Conservation (phyloP, 2,329 filamentous ascomycete species). For the Xylaria polymorpha region DNA sequence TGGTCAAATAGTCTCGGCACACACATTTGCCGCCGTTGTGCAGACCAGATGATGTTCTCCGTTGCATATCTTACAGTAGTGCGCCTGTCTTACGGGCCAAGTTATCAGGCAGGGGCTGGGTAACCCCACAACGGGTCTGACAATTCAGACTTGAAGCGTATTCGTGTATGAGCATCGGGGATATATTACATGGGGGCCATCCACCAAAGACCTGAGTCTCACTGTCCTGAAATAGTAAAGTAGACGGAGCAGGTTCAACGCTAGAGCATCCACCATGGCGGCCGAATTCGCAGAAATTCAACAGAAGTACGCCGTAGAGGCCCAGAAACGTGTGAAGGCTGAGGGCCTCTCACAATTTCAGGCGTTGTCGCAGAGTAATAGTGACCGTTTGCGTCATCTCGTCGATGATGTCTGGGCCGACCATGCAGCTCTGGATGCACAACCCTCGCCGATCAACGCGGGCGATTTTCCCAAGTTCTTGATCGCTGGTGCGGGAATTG, state of each 20-base stretch:
- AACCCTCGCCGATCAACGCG: constrained; percentile 37
- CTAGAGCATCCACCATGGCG: constrained; percentile 35
- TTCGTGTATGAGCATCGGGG: constrained; percentile 8
- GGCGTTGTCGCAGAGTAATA: constrained; percentile 41
- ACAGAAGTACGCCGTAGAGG: constrained; percentile 46
- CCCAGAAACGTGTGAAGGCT: constrained; percentile 47
- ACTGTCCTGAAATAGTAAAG: background rate
- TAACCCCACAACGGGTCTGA: background rate
- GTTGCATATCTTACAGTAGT: background rate
- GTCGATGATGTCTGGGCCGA: constrained; percentile 49
- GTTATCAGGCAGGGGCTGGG: background rate
- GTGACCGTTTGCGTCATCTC: constrained; percentile 47
- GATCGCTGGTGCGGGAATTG: constrained; percentile 47
- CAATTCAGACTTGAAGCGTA: background rate
- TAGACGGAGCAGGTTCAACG: no score
- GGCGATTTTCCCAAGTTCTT: constrained; percentile 47
- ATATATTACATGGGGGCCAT: constrained; percentile 14
- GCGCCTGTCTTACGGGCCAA: background rate
- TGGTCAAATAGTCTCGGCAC: background rate
- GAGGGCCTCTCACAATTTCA: constrained; percentile 47
- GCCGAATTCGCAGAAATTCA: constrained; percentile 42
- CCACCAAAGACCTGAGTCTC: background rate
- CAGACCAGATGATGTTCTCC: background rate
- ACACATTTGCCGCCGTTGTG: background rate
- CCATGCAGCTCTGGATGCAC: constrained; percentile 47